Evolutionary conservation across 148 eudicot species (phyloP).

Genomic region (Chenopodium formosanum): DNA sequence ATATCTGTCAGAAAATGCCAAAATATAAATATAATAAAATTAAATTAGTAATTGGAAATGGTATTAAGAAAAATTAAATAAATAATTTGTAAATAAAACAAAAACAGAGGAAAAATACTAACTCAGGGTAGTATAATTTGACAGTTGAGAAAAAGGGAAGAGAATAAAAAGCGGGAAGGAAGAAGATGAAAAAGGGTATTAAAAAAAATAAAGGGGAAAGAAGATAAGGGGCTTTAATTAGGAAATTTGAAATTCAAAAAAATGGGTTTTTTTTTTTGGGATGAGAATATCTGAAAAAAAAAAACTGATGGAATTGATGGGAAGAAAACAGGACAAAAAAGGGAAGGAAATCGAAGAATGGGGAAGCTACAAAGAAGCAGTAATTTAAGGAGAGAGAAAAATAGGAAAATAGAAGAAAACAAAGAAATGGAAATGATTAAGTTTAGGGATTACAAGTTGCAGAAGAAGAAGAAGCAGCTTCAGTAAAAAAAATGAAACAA

Average conservation of each 20-base stretch:
- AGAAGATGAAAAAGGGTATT: background rate
- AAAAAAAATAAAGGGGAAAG: background rate
- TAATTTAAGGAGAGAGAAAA: slow-evolving; percentile 6
- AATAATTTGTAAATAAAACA: no score
- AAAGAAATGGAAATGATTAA: background rate
- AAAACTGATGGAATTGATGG: background rate
- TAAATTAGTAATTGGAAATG: background rate
- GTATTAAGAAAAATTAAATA: background rate
- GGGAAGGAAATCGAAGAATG: slow-evolving; percentile 15
- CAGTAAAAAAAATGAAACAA: background rate
- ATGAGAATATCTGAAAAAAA: background rate
- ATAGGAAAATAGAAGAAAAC: background rate
- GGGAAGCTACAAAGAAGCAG: background rate
- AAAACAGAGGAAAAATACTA: background rate
- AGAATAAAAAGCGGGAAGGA: slow-evolving; percentile 20
- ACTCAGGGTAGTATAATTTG: background rate
- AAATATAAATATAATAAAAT: background rate
- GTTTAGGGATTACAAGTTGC: slow-evolving; percentile 17
- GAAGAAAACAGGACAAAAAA: slow-evolving; percentile 14
- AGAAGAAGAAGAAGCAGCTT: slow-evolving; percentile 23
- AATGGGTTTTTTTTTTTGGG: background rate
- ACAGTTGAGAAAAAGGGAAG: background rate
- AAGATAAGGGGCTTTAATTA: slow-evolving; percentile 18
- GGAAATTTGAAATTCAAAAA: slow-evolving; percentile 31
- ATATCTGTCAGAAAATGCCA: slow-evolving; percentile 8